phyloP scores from a whole-genome alignment of 805 yeast genomes.

The Yarrowia porcina region DNA sequence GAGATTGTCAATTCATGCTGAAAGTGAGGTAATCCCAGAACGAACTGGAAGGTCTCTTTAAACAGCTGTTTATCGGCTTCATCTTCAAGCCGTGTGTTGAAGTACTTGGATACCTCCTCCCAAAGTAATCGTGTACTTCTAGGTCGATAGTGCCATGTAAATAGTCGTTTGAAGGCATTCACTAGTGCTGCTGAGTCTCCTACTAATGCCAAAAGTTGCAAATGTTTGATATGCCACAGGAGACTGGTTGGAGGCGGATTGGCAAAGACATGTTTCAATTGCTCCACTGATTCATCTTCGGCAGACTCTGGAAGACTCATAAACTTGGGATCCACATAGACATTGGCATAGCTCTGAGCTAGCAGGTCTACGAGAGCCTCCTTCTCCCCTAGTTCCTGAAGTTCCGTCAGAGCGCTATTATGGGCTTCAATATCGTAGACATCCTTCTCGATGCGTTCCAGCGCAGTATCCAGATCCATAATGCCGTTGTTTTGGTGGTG shows the following conservation, averaged over 20 bases:
- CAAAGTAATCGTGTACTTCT: neutral
- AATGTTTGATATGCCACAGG: conserved; percentile 3
- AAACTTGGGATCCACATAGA: conserved; percentile 15
- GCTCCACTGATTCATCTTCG: neutral
- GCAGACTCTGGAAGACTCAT: neutral
- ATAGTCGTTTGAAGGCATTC: neutral
- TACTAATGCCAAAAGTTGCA: neutral
- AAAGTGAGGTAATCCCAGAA: neutral
- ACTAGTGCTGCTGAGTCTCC: neutral
- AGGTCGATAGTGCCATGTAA: conserved; percentile 7
- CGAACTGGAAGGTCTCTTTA: neutral
- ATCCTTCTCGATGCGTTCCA: conserved; percentile 7
- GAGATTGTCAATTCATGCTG: conserved; percentile 8
- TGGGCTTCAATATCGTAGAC: conserved; percentile 12
- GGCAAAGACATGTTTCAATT: neutral
- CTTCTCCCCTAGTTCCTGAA: neutral
- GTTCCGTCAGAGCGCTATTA: neutral
- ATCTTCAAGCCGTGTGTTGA: neutral
- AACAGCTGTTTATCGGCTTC: neutral
- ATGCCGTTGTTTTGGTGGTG: neutral
- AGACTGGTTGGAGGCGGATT: neutral
- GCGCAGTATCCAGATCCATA: conserved; percentile 15
- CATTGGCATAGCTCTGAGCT: conserved; percentile 11
- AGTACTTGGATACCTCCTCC: neutral
- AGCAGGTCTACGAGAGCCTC: neutral